These are phyloP conservation scores for Ogataea ramenticola DNA, from an alignment of 805 yeast genomes.

Conservation along the genomic window DNA sequence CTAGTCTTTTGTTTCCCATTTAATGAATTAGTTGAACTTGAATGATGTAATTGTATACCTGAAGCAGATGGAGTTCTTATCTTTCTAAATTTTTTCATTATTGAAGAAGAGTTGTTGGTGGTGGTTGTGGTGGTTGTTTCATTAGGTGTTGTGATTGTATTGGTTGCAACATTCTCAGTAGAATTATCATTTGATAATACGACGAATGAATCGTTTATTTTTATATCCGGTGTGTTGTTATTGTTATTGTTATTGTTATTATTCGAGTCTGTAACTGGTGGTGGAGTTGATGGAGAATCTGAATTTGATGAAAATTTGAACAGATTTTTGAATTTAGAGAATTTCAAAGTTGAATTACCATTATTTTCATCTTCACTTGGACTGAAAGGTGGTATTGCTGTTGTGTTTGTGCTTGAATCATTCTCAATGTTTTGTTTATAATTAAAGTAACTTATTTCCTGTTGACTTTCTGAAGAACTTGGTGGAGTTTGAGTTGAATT, in stretches of 20 bases:
- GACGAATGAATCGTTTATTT: not conserved
- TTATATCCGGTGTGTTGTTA: not conserved
- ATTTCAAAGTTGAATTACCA: constrained; percentile 6
- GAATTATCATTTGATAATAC: not conserved
- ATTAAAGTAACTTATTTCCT: not conserved
- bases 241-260: too few relatives aligned
- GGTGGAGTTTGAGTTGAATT: not conserved
- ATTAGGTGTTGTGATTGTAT: not conserved
- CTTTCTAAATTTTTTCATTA: constrained; percentile 24
- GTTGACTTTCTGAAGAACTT: not conserved
- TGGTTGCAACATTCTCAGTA: not conserved
- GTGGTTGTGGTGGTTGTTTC: constrained; percentile 3
- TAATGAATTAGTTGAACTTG: not conserved
- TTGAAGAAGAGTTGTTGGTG: constrained; percentile 8
- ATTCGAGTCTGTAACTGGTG: not conserved
- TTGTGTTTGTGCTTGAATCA: not conserved
- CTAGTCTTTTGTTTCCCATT: constrained; percentile 1
- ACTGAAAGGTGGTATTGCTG: not conserved
- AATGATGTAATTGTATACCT: constrained; percentile 5
- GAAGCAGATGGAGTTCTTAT: constrained; percentile 28
- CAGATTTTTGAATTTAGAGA: constrained; percentile 21
- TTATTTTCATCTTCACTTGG: not conserved
- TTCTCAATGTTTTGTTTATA: constrained; percentile 3
- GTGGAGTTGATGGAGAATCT: constrained; percentile 4
- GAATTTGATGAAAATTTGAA: constrained; percentile 18